Evolutionary conservation across 805 yeast genomes (phyloP), one percentile per base, ranked within the genome.

Genomic region (Ogataea corticis): DNA sequence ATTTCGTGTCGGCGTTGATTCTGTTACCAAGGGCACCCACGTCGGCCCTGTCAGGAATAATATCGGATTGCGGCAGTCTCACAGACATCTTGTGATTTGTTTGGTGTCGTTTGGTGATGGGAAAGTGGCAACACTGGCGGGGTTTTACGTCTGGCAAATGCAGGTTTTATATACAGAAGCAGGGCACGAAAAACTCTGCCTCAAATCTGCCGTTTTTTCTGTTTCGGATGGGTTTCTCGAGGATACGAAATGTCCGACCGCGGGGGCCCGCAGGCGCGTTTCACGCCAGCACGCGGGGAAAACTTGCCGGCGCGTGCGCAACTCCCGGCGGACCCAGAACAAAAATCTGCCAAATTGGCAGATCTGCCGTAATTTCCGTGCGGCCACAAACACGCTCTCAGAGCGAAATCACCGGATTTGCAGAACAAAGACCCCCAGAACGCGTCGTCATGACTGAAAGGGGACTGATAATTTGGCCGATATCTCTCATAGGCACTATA

Each of bases 1-100:
- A 66, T 50, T 82, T 73, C 2, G 96, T 87, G 57, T 80, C 83
- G 38, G 63, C 61, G 63, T 87, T 87, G 59, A 88, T 87, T 61
- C 96, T 72, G 72, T 88, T 88, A 38, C 83, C 96, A 42, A 87
- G 70, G 6, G 96, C 96, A 19, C 91, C 96, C 14, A 82, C 69
- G 61, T 87, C 96, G n/a, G 78, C 76, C 45, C 84, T 83, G n/a
- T 80, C 73, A 2, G 96, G 96, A 27, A 87, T 75, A 28, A 83
- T 77, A 59, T 82, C 87, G 15, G 50, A 42, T 43, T 51, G 50
- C 7, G 51, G 54, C 9, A 52, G 34, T 36, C 37, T 53, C 16
- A 44, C 31, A 11, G 53, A 34, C 49, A 55, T 45, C 17, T 39
- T 45, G 38, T 16, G 13, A 13, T 14, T 36, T 23, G 31, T 25